These are phyloP conservation scores for Tolypocladium guangdongense DNA, from an alignment of 2,329 filamentous ascomycete species.

Conservation along the genomic window DNA sequence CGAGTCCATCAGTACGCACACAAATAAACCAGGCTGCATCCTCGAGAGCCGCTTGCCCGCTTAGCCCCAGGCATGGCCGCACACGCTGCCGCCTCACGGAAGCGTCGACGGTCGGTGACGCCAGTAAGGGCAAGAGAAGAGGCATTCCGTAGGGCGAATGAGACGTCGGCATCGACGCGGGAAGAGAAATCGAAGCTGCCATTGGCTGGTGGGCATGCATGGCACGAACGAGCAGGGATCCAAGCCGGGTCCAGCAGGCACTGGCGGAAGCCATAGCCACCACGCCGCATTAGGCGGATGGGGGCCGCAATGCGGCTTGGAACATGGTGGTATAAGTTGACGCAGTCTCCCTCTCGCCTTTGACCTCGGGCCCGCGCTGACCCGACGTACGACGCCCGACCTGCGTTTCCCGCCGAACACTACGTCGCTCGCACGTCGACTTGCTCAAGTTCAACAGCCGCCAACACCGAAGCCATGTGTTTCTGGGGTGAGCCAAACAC, in stretches of 20 bases:
- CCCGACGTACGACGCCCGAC: background rate
- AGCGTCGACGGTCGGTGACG: too few species aligned
- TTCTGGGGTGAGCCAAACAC: conserved; percentile 32
- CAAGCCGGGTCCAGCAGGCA: background rate
- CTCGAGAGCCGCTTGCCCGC: too few species aligned
- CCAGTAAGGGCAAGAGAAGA: too few species aligned
- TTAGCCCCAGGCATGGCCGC: too few species aligned
- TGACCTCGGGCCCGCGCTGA: too few species aligned
- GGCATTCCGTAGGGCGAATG: too few species aligned
- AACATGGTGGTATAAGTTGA: background rate
- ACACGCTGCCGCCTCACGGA: too few species aligned
- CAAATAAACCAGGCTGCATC: too few species aligned
- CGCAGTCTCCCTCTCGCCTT: background rate
- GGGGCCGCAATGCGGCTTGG: background rate
- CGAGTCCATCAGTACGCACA: too few species aligned
- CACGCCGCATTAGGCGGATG: background rate
- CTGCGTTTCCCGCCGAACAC: background rate
- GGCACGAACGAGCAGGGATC: background rate
- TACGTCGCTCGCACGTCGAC: background rate
- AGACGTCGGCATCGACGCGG: too few species aligned
- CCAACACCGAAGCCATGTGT: conserved; percentile 29
- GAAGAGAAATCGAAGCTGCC: too few species aligned
- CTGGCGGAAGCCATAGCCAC: background rate
- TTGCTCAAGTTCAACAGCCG: background rate
- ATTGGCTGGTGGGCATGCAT: background rate